phyloP scores from a whole-genome alignment of 306 rosid genomes.

The Vicia sativa region DNA sequence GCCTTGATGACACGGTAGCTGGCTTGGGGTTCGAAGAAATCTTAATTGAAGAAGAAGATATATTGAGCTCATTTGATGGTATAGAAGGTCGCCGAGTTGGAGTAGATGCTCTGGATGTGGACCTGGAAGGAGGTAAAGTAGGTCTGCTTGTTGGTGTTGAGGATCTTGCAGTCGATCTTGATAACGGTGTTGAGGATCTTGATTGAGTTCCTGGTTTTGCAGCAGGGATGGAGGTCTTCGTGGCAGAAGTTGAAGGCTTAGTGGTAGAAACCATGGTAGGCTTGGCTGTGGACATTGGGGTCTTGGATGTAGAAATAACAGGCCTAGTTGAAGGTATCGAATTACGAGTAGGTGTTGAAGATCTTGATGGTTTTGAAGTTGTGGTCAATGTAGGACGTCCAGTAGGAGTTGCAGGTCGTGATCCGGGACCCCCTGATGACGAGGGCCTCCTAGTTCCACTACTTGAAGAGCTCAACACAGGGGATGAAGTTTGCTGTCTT shows the following conservation, averaged over 20 bases:
- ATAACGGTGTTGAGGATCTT: slow-evolving; percentile 84
- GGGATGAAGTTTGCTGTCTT: slow-evolving; percentile 73
- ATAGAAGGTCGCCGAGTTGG: slow-evolving; percentile 81
- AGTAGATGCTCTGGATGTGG: slow-evolving; percentile 83
- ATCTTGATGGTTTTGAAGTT: slow-evolving; percentile 69
- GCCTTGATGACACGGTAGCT: slow-evolving; percentile 52
- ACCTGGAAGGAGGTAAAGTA: slow-evolving; percentile 73
- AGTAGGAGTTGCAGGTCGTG: slow-evolving; percentile 86
- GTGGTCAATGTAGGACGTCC: slow-evolving; percentile 67
- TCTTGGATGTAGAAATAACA: slow-evolving; percentile 49
- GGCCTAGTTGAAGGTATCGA: slow-evolving; percentile 59
- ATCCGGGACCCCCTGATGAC: slow-evolving; percentile 89
- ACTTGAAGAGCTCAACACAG: slow-evolving; percentile 71
- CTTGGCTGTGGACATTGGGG: slow-evolving; percentile 55
- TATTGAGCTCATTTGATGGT: slow-evolving; percentile 59
- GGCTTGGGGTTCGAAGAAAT: slow-evolving; percentile 65
- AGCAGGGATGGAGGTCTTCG: slow-evolving; percentile 49
- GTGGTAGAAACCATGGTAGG: slow-evolving; percentile 46
- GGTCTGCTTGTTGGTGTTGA: slow-evolving; percentile 87
- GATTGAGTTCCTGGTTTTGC: slow-evolving; percentile 58
- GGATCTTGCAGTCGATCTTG: slow-evolving; percentile 76
- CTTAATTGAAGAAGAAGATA: slow-evolving; percentile 57
- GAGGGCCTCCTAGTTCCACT: slow-evolving; percentile 77
- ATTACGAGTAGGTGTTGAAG: slow-evolving; percentile 88
- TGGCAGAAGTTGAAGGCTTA: slow-evolving; percentile 47